These are phyloP conservation scores for Beta macrorhiza DNA, from an alignment of 179 eudicot genomes.

Conservation along the genomic window DNA sequence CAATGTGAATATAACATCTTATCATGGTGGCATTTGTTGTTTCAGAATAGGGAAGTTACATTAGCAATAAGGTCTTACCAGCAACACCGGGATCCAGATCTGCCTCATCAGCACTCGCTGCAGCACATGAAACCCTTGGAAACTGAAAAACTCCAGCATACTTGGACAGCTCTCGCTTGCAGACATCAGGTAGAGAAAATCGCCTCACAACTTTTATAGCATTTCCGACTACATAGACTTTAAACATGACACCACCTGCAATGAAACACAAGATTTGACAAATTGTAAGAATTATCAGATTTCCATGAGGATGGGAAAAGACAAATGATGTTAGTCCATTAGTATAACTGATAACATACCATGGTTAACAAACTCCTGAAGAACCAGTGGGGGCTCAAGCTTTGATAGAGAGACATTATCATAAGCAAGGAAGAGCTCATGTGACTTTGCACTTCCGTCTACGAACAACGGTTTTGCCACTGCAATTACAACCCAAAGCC, in stretches of 20 bases:
- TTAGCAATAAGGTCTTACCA: constrained; percentile 38
- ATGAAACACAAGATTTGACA: neutral
- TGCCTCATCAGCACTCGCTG: constrained; percentile 95
- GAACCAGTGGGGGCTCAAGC: constrained; percentile 88
- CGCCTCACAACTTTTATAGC: constrained; percentile 79
- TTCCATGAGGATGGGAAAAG: neutral
- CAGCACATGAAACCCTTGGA: constrained; percentile 97
- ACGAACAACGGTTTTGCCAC: constrained; percentile 92
- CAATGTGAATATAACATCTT: neutral
- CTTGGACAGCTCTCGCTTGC: constrained; percentile 60
- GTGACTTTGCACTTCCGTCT: constrained; percentile 85
- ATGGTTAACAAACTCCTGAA: constrained; percentile 95
- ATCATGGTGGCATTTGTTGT: neutral
- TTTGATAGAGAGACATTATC: constrained; percentile 68
- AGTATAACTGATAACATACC: constrained; percentile 39
- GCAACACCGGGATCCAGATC: constrained; percentile 80
- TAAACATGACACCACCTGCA: constrained; percentile 90
- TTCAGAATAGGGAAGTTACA: neutral
- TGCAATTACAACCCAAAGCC: constrained; percentile 34
- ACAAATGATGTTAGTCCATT: neutral
- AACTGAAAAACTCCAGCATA: constrained; percentile 69
- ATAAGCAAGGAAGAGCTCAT: constrained; percentile 82
- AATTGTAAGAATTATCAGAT: neutral
- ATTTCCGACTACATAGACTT: constrained; percentile 85
- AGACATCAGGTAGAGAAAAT: constrained; percentile 87